Percentiles rank a stretch among this genome's conserved stretches.
These are phyloP conservation scores for Scheffersomyces stambukii DNA, from an alignment of 1,139 yeast species.

Conservation along the genomic window DNA sequence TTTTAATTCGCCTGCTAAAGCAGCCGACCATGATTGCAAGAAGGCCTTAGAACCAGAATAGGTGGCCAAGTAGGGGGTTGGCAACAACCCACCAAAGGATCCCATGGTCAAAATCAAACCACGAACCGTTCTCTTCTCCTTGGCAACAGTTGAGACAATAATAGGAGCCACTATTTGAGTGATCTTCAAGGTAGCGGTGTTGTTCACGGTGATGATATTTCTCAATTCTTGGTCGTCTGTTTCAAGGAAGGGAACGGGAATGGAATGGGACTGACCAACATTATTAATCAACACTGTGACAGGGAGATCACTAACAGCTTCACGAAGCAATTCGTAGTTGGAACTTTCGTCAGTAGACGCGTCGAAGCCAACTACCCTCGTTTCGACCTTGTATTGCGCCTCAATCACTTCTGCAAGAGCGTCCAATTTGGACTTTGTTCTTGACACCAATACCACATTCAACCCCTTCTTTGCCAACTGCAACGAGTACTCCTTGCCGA, in stretches of 20 bases:
- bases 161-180: constrained; percentile 74
- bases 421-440: constrained; percentile 77
- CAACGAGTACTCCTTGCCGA: constrained; percentile 85
- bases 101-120: constrained; percentile 94
- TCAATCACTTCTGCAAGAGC: constrained; percentile 62
- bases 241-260: constrained; percentile 89
- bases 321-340: constrained; percentile 46
- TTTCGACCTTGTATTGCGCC: constrained; percentile 54
- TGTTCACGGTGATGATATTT: constrained; percentile 80
- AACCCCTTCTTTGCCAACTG: constrained; percentile 87
- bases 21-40: constrained; percentile 86
- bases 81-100: constrained; percentile 90
- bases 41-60: constrained; percentile 97
- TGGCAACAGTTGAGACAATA: constrained; percentile 49
- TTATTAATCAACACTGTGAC: constrained; percentile 82
- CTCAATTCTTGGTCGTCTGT: constrained; percentile 71
- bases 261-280: constrained; percentile 91
- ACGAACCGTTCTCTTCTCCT: constrained; percentile 31
- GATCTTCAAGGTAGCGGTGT: constrained; percentile 75
- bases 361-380: constrained; percentile 74
- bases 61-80: constrained; percentile 88
- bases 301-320: constrained; percentile 47
- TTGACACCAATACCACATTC: constrained; percentile 75
- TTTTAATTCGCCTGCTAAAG: constrained; percentile 82
- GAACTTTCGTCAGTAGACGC: constrained; percentile 54